A percentile compares a stretch with the other conserved stretches of the same genome.
Evolutionary conservation across 176 grass and related monocot genomes (phyloP).

Genomic region (Oryza brachyantha): DNA sequence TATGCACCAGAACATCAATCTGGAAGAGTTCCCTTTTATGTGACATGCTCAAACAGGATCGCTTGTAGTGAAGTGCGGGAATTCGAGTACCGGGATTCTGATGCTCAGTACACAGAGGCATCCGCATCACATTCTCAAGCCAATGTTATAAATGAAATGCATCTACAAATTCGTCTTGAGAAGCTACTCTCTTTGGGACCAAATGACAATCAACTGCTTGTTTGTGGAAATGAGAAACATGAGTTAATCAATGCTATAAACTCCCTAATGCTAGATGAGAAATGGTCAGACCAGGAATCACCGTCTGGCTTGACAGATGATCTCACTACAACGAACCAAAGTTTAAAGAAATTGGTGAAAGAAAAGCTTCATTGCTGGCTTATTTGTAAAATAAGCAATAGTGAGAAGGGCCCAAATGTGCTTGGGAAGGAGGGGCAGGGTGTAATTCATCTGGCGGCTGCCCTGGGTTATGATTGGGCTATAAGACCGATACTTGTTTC

Average conservation of each 20-base stretch:
- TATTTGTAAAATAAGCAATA: conserved; percentile 59
- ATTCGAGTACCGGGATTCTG: conserved; percentile 61
- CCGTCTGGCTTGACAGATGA: conserved; percentile 16
- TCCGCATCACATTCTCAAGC: conserved; percentile 24
- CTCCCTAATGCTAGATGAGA: conserved; percentile 55
- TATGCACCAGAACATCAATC: conserved; percentile 55
- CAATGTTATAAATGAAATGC: conserved; percentile 64
- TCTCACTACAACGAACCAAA: conserved; percentile 38
- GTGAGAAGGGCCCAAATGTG: conserved; percentile 70
- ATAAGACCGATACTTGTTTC: conserved; percentile 60
- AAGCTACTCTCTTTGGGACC: conserved; percentile 63
- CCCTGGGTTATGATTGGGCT: conserved; percentile 78
- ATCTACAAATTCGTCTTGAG: conserved; percentile 71
- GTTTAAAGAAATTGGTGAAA: conserved; percentile 66
- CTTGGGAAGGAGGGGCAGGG: conserved; percentile 78
- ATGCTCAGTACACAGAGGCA: conserved; percentile 41
- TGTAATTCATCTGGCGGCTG: conserved; percentile 83
- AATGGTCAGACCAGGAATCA: conserved; percentile 41
- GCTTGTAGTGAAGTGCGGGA: conserved; percentile 89
- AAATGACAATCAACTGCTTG: conserved; percentile 29
- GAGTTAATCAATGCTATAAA: conserved; percentile 51
- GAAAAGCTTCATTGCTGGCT: conserved; percentile 83
- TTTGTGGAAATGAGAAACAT: conserved; percentile 39
- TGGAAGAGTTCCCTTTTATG: conserved; percentile 77
- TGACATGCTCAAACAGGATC: conserved; percentile 76